Conservation (phyloP, 2,329 filamentous ascomycete species). For the Colletotrichum kahawae region DNA sequence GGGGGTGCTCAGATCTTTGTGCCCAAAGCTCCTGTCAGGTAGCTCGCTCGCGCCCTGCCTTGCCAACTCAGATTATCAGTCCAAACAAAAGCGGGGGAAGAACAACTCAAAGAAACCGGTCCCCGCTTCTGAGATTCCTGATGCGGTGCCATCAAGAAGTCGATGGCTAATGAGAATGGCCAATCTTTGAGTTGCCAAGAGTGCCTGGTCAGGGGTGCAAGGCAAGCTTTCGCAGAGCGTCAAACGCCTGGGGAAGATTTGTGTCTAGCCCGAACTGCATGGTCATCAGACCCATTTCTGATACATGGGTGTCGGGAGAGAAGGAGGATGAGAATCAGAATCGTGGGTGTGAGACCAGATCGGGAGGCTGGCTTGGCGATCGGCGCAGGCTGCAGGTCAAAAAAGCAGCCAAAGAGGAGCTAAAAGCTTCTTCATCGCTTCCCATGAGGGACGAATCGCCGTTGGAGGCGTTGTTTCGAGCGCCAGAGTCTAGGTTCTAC, state of each 20-base stretch:
- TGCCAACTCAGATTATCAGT: not conserved
- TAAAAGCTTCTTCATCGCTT: not conserved
- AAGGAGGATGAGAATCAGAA: not conserved
- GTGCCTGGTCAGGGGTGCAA: not conserved
- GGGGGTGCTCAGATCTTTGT: not conserved
- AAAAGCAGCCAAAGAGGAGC: not conserved
- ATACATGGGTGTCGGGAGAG: not conserved
- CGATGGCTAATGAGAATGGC: not conserved
- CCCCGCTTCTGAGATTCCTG: not conserved
- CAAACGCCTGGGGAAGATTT: not conserved
- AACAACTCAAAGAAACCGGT: not conserved
- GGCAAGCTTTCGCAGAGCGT: not conserved
- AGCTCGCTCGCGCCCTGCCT: not conserved
- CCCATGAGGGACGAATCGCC: not conserved
- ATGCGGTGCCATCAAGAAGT: not conserved
- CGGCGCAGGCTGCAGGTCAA: not conserved
- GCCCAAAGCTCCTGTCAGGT: not conserved
- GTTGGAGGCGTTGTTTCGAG: not conserved
- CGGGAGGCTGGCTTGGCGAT: constrained; percentile 12
- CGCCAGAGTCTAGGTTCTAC: not conserved
- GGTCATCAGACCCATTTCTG: constrained; percentile 12
- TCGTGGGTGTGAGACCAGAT: not conserved
- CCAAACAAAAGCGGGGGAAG: not conserved
- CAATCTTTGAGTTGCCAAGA: not conserved
- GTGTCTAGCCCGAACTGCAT: not conserved